These are phyloP conservation scores for Oemleria cerasiformis DNA, from an alignment of 306 rosid genomes.

Conservation along the genomic window DNA sequence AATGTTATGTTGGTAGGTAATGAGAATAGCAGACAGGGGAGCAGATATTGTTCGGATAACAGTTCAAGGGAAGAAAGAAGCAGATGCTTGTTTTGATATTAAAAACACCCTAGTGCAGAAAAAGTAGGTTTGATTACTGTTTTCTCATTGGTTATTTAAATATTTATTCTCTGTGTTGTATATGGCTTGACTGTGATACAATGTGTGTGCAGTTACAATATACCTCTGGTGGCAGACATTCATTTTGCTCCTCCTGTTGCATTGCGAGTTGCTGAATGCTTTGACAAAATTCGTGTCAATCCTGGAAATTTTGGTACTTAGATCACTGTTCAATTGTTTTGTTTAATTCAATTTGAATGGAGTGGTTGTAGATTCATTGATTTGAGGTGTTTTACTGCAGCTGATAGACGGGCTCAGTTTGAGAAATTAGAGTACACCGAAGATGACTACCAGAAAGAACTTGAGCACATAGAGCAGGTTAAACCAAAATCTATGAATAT, in stretches of 20 bases:
- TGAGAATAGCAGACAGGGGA: conserved; percentile 91
- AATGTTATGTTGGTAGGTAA: conserved; percentile 54
- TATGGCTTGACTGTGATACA: conserved; percentile 16
- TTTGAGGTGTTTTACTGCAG: conserved; percentile 44
- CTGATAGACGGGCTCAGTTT: conserved; percentile 99
- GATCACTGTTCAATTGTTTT: conserved; percentile 8
- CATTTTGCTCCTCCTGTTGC: conserved; percentile 90
- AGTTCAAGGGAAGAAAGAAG: conserved; percentile 97
- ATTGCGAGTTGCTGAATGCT: conserved; percentile 85
- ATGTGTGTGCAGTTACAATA: conserved; percentile 60
- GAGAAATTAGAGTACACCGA: conserved; percentile 83
- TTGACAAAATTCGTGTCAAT: conserved; percentile 92
- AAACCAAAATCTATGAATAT: conserved; percentile 12
- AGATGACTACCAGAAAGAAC: conserved; percentile 91
- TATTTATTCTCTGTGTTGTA: conserved; percentile 3
- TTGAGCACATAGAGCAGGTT: conserved; percentile 97
- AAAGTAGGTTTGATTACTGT: conserved; percentile 50
- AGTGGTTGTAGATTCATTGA: conserved; percentile 24
- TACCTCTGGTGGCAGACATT: conserved; percentile 86
- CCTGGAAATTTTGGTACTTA: conserved; percentile 84
- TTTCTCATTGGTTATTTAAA: conserved; percentile 15
- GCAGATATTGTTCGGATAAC: conserved; percentile 94
- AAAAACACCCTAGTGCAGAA: conserved; percentile 92
- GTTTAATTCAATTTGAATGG: neutral
- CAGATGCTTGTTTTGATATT: conserved; percentile 93